phyloP scores from a whole-genome alignment of 2,329 filamentous ascomycete species.

The Xylaria sp. region DNA sequence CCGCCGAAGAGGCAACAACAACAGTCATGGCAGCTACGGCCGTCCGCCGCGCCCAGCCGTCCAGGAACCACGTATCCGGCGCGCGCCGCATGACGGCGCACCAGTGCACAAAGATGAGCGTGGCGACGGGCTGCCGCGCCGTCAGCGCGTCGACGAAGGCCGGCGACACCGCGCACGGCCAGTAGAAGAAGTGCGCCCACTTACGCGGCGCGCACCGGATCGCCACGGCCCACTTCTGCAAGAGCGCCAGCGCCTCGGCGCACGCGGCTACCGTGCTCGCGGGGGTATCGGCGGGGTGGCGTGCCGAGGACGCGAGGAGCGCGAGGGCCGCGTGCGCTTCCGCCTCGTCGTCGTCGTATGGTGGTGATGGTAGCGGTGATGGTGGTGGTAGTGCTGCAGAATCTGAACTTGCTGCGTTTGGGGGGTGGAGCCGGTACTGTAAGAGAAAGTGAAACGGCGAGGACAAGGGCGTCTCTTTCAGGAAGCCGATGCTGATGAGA shows the following conservation, averaged over 20 bases:
- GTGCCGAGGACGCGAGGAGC: background rate
- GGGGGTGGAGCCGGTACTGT: background rate
- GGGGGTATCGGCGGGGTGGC: background rate
- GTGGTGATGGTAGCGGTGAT: background rate
- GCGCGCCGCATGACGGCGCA: conserved; percentile 4
- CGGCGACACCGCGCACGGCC: conserved; percentile 7
- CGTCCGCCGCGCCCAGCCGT: conserved; percentile 9
- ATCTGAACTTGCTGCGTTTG: background rate
- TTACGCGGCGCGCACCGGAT: background rate
- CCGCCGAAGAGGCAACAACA: background rate
- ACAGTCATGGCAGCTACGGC: background rate
- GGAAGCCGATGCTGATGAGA: background rate
- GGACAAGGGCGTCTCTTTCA: background rate
- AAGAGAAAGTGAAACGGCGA: background rate
- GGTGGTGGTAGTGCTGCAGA: background rate
- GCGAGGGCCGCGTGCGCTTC: background rate
- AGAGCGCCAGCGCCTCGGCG: background rate
- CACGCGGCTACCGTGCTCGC: background rate
- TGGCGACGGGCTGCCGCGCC: background rate
- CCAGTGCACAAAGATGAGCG: conserved; percentile 8
- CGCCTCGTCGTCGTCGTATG: background rate
- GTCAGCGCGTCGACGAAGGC: background rate
- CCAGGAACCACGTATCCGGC: conserved; percentile 4
- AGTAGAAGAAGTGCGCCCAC: conserved; percentile 10
- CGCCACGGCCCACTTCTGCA: background rate